Evolutionary conservation across 148 eudicot genomes (phyloP), one percentile per base, ranked within the genome.

Genomic region (Pouteria glomerata): DNA sequence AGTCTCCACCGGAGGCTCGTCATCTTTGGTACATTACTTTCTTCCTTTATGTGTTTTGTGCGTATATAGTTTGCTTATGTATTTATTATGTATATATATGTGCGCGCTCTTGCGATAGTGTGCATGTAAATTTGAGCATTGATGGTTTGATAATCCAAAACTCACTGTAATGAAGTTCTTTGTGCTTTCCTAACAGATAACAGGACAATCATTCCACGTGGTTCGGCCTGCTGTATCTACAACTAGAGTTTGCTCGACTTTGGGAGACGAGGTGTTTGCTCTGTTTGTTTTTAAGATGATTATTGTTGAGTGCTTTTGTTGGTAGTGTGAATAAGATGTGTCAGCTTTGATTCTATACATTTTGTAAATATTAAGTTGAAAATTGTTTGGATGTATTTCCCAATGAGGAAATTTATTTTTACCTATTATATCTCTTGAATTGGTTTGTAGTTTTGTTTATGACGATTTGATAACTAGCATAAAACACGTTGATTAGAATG

Each of bases 1-100:
- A 78, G 81, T 77, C 59, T 77, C 82, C 47, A 35, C 73, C 33
- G 75, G 78, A 69, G 75, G 72, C 76, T 73, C 78, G 24, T 77
- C 72, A 62, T 74, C 84, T 69, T 70, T 71, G 81, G 88, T 85
- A 78, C 6, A 29, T 47, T 39, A 4, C 44, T 39, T 0, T 39
- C 44, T 39, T 39, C 5, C 10, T 39, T 39, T 39, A 10, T 39
- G 44, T 39, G 44, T 39, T 39, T 39, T 39, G 44, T 39, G 10
- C 10, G 10, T 39, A 10, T 4, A 39, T 15, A 30, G 16, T 5
- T 6, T 52, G 24, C 15, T 62, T 12, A 14, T 60, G 33, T 31
- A 8, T 16, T 8, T 10, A 47, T 10, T 13, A 4, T 16, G 18
- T 66, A 7, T 51, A n/a, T 61, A 33, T 1, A 24, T 34, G 30